A percentile compares a stretch with the other conserved stretches of the same genome.
phyloP scores from a whole-genome alignment of 1,284 basidiomycete genomes.

The Ustilago tritici region DNA sequence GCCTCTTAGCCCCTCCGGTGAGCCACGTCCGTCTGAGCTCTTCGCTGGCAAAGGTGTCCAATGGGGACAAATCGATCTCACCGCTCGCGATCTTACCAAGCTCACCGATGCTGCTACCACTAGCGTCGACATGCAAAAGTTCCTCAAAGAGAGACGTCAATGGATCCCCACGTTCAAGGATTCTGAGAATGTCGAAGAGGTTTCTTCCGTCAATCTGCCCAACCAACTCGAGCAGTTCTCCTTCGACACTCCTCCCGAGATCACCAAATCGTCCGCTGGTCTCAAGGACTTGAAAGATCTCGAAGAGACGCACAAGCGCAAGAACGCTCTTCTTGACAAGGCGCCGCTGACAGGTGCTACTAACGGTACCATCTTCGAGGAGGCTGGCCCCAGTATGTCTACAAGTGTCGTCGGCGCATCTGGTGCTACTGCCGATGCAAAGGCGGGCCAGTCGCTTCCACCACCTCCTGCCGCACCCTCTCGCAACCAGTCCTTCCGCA shows the following conservation, averaged over 20 bases:
- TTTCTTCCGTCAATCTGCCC: constrained; percentile 15
- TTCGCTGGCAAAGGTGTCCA: constrained; percentile 63
- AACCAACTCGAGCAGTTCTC: constrained; percentile 42
- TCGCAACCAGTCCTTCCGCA: constrained; percentile 54
- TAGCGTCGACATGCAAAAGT: constrained; percentile 54
- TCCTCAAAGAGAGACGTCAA: constrained; percentile 61
- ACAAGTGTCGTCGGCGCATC: neutral
- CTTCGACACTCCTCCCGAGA: constrained; percentile 22
- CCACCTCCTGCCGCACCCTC: constrained; percentile 30
- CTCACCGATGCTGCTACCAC: constrained; percentile 24
- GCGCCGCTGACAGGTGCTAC: constrained; percentile 24
- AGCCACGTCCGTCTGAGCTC: constrained; percentile 55
- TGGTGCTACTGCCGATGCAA: constrained; percentile 2
- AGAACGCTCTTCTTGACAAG: constrained; percentile 37
- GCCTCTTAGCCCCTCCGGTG: constrained; percentile 3
- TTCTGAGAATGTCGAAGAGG: constrained; percentile 28
- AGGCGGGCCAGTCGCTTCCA: constrained; percentile 20
- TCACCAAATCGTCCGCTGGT: constrained; percentile 23
- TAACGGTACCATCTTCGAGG: constrained; percentile 49
- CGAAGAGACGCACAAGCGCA: constrained; percentile 58
- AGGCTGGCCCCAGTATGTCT: constrained; percentile 28
- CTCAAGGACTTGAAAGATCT: constrained; percentile 58
- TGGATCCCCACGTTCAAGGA: constrained; percentile 57
- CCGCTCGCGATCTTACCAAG: constrained; percentile 33
- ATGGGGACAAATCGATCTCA: constrained; percentile 59